Percentiles rank a stretch among this genome's conserved stretches.
Evolutionary conservation across 371 early-diverging fungal species (phyloP).

Genomic region (Dinochytrium kinnereticum): DNA sequence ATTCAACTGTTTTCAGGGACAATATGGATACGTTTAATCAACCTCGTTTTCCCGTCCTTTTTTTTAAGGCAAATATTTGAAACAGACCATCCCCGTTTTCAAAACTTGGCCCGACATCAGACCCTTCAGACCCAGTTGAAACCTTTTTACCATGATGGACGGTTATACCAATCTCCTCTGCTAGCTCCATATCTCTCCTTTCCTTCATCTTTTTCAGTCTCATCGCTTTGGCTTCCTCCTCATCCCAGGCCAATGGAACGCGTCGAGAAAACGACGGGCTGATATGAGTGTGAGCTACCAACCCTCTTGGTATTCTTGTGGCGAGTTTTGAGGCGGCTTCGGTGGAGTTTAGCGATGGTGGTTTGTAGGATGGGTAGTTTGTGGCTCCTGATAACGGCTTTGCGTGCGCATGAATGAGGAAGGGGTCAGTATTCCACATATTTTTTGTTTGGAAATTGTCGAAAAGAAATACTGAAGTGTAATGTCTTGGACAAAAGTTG

Average conservation of each 20-base stretch:
- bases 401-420: slow-evolving; percentile 3
- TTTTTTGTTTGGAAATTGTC: not conserved
- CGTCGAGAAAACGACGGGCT: slow-evolving; percentile 22
- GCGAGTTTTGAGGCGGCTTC: slow-evolving; percentile 6
- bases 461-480: not conserved
- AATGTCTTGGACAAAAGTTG: not conserved
- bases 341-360: not conserved
- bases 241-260: slow-evolving; percentile 24
- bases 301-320: slow-evolving; percentile 12
- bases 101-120: no score
- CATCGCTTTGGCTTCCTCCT: slow-evolving; percentile 6
- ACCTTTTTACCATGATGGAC: not conserved
- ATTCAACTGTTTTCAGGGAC: slow-evolving; percentile 10
- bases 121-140: not conserved
- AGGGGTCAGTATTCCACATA: not conserved
- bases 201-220: not conserved
- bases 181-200: not conserved
- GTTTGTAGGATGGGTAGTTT: not conserved
- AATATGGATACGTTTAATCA: not conserved
- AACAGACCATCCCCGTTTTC: no score
- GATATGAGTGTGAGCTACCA: slow-evolving; percentile 31
- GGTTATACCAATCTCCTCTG: not conserved
- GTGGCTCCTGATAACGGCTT: not conserved
- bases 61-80: no score
- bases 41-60: no score